phyloP scores from a whole-genome alignment of 2,329 filamentous ascomycete genomes.

The Teratosphaeria pseudoeucalypti region DNA sequence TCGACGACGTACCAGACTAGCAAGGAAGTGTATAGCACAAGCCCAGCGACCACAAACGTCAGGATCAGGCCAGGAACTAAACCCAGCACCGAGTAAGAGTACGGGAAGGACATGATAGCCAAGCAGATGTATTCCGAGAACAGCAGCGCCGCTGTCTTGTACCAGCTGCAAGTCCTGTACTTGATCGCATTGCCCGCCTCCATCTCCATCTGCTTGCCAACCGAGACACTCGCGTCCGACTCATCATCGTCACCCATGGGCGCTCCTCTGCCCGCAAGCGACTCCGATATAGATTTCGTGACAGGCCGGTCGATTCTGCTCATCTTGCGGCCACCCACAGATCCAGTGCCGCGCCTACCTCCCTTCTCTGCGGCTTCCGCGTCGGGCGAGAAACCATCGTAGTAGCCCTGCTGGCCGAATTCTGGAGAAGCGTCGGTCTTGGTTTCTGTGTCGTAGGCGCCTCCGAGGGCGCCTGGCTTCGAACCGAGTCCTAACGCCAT shows the following conservation, averaged over 20 bases:
- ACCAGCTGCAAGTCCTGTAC: conserved; percentile 89
- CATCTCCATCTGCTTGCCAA: conserved; percentile 61
- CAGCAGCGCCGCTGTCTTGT: conserved; percentile 81
- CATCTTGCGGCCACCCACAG: conserved; percentile 24
- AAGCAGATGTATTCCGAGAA: conserved; percentile 95
- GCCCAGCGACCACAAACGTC: conserved; percentile 63
- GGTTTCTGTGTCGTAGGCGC: conserved; percentile 1
- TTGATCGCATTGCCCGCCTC: conserved; percentile 74
- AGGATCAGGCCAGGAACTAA: conserved; percentile 78
- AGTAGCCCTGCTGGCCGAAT: conserved; percentile 15
- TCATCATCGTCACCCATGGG: conserved; percentile 24
- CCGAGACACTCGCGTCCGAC: conserved; percentile 32
- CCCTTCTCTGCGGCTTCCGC: conserved; percentile 22
- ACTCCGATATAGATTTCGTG: conserved; percentile 22
- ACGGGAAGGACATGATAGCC: conserved; percentile 90
- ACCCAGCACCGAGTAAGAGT: conserved; percentile 79
- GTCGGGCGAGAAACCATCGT: conserved; percentile 13
- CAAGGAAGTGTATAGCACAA: conserved; percentile 76
- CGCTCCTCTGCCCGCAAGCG: conserved; percentile 10
- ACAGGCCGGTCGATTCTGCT: conserved; percentile 32
- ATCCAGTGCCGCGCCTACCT: conserved; percentile 14
- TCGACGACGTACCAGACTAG: conserved; percentile 44
- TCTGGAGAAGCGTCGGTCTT: neutral
- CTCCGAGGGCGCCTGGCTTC: neutral
- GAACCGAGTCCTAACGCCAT: conserved; percentile 37